Evolutionary conservation across 805 yeast species (phyloP), one percentile per base, ranked within the genome.

Genomic region (Schwanniomyces vanrijiae): DNA sequence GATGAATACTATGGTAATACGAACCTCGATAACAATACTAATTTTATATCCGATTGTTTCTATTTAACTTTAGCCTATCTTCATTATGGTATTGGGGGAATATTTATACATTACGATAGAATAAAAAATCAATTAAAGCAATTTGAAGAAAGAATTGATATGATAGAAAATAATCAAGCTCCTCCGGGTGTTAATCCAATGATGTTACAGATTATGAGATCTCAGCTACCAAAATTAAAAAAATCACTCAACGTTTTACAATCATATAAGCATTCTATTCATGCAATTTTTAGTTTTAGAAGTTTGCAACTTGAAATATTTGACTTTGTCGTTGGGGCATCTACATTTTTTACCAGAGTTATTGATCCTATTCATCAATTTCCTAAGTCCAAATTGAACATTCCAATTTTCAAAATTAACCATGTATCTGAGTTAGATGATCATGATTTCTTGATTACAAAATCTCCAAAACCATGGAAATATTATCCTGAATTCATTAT

Each of bases 1-100:
- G 76, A 76, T 42, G 82, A 79, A 42, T 82, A 78, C 55, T 81
- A 79, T 57, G 66, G 75, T 5, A 56, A 66, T 2, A 62, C 68
- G 31, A 68, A 67, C 35, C 62, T 71, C 10, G 60, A 64, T n/a
- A 16, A 42, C 8, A 20, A 50, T n/a, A 50, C 69, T 33, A 92
- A 94, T 58, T 94, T 94, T 62, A 89, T 94, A n/a, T 83, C 96
- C 7, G 94, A 92, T 54, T 86, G 96, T 58, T 94, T 90, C 65
- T 94, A 77, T 59, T 63, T 94, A 46, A 82, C 91, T 5, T 72
- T 86, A 43, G 83, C 96, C 0, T 90, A 86, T 62, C 66, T 89
- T 42, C 91, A 92, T 55, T 94, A 87, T 67, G 99, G 98, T 37
- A 71, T 89, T 37, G 96, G 96, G 20, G 98, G 97, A 42, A 68